Conservation (phyloP, 345 rosid species). For the Citrus hindsii region DNA sequence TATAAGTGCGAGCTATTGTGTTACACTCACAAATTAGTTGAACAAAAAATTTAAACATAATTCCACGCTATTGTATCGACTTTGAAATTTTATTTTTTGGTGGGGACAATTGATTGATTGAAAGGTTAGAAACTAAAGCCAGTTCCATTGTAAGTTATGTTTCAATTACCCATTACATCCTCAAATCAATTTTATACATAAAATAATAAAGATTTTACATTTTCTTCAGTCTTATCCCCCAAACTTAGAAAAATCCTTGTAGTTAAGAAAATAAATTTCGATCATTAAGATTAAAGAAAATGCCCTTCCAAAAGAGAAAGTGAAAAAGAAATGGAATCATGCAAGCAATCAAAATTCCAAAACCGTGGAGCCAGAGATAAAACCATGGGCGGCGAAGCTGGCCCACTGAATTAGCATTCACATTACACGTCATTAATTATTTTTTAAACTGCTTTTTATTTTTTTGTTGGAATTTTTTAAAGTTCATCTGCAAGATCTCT, state of each 20-base stretch:
- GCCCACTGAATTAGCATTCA: no score
- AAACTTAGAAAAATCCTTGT: not conserved
- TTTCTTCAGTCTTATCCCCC: not conserved
- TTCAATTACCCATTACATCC: not conserved
- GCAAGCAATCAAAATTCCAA: no score
- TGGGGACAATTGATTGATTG: not conserved
- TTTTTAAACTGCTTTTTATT: not conserved
- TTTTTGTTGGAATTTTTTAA: not conserved
- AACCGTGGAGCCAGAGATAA: conserved; percentile 2
- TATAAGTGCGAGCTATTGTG: no score
- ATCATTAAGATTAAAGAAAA: not conserved
- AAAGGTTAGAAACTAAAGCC: not conserved
- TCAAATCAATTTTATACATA: not conserved
- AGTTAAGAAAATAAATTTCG: not conserved
- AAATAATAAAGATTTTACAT: not conserved
- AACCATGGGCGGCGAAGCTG: conserved; percentile 30
- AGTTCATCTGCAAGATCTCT: not conserved
- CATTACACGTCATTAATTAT: conserved; percentile 17
- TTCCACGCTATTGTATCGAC: not conserved
- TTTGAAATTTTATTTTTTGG: not conserved
- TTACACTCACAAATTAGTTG: not conserved
- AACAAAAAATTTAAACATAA: not conserved
- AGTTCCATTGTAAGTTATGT: no score
- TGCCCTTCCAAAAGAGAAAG: not conserved
- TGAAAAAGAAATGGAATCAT: no score